phyloP scores from a whole-genome alignment of 2,329 filamentous ascomycete genomes.

The Colletotrichum euphorbiae region DNA sequence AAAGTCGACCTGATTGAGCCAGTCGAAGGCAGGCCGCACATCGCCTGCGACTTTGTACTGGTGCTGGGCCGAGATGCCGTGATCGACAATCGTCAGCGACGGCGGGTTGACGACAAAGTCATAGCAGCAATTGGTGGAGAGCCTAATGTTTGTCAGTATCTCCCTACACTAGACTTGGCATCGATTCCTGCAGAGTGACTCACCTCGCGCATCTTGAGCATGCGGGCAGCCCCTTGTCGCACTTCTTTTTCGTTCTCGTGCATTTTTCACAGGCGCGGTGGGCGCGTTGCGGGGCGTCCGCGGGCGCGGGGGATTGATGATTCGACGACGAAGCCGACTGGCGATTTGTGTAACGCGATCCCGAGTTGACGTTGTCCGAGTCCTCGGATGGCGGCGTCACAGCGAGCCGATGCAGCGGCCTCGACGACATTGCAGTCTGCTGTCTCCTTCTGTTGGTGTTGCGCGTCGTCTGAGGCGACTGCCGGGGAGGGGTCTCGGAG shows the following conservation, averaged over 20 bases:
- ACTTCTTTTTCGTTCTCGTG: conserved; percentile 54
- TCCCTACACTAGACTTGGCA: no score
- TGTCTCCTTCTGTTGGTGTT: neutral
- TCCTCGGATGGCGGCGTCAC: conserved; percentile 38
- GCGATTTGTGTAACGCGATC: conserved; percentile 27
- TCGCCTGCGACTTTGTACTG: conserved; percentile 38
- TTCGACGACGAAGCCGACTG: conserved; percentile 25
- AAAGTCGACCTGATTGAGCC: conserved; percentile 50
- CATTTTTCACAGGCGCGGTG: conserved; percentile 53
- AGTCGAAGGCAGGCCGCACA: conserved; percentile 34
- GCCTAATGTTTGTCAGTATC: conserved; percentile 8
- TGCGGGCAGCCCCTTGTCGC: conserved; percentile 51
- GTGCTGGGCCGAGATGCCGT: conserved; percentile 41
- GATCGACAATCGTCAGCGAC: conserved; percentile 48
- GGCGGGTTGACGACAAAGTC: conserved; percentile 53
- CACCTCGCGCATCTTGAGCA: conserved; percentile 52
- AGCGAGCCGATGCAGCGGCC: conserved; percentile 32
- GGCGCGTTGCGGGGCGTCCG: conserved; percentile 45
- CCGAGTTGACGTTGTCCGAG: conserved; percentile 33
- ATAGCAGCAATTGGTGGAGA: conserved; percentile 48
- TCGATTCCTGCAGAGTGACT: neutral
- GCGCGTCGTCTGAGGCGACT: neutral
- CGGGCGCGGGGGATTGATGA: conserved; percentile 18
- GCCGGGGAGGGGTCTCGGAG: neutral
- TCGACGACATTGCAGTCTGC: conserved; percentile 26